phyloP scores from a whole-genome alignment of 2,329 filamentous ascomycete species.

The Tolypocladium ophioglossoides region DNA sequence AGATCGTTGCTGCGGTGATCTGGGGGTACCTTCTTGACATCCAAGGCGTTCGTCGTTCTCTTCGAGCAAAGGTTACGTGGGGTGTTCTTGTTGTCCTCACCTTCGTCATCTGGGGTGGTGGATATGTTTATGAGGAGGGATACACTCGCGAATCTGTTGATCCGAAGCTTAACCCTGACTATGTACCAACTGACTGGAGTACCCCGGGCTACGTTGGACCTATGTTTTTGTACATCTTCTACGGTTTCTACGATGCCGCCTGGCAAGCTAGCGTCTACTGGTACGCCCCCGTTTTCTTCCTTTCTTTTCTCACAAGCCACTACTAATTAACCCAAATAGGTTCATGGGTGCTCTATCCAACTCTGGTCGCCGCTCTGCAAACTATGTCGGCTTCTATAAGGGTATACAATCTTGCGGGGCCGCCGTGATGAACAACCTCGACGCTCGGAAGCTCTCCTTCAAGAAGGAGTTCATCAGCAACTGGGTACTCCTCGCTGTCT shows the following conservation, averaged over 20 bases:
- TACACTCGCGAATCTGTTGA: neutral
- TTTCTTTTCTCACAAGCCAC: too few relatives aligned
- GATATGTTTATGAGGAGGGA: slow-evolving; percentile 60
- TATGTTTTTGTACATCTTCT: slow-evolving; percentile 86
- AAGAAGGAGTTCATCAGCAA: slow-evolving; percentile 59
- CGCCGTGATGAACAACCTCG: slow-evolving; percentile 35
- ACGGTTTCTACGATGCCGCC: slow-evolving; percentile 77
- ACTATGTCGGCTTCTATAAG: slow-evolving; percentile 66
- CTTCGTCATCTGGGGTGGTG: slow-evolving; percentile 73
- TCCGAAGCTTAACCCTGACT: neutral
- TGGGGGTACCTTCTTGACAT: slow-evolving; percentile 44
- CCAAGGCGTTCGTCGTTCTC: slow-evolving; percentile 68
- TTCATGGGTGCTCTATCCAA: slow-evolving; percentile 92
- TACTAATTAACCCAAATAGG: slow-evolving; percentile 28
- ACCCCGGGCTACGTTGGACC: slow-evolving; percentile 50
- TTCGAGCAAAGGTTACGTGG: slow-evolving; percentile 54
- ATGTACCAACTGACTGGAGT: slow-evolving; percentile 24
- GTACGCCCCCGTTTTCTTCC: slow-evolving; percentile 45
- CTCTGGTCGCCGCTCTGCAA: slow-evolving; percentile 76
- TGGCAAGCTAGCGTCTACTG: slow-evolving; percentile 92
- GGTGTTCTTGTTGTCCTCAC: slow-evolving; percentile 55
- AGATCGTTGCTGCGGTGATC: slow-evolving; percentile 41
- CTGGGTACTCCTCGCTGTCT: slow-evolving; percentile 65
- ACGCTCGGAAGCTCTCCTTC: slow-evolving; percentile 37
- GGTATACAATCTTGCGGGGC: slow-evolving; percentile 67